Conservation (phyloP, 1,284 basidiomycete genomes). For the Cryptococcus amylolentus region DNA sequence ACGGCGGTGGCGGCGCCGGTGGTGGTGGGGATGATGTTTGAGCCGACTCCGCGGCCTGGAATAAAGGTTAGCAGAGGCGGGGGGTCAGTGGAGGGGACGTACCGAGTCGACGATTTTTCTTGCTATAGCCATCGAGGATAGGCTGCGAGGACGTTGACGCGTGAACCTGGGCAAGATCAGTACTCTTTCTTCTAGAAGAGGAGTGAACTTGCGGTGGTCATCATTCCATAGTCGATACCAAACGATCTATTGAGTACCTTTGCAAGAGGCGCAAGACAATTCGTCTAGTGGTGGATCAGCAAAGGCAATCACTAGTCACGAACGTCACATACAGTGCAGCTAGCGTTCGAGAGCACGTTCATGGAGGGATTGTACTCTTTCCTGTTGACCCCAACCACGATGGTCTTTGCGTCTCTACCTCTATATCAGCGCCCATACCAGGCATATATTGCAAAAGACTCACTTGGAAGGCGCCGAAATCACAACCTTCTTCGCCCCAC, state of each 20-base stretch:
- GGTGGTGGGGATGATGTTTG: slow-evolving; percentile 49
- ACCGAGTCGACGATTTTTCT: slow-evolving; percentile 48
- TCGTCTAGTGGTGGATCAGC: slow-evolving; percentile 34
- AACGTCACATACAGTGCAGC: slow-evolving; percentile 42
- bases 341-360: slow-evolving; percentile 38
- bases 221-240: slow-evolving; percentile 50
- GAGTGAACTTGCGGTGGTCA: slow-evolving; percentile 39
- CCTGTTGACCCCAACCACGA: slow-evolving; percentile 50
- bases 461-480: slow-evolving; percentile 50
- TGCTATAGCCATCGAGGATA: slow-evolving; percentile 49
- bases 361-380: slow-evolving; percentile 24
- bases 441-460: slow-evolving; percentile 6
- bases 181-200: not conserved
- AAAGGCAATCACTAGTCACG: not conserved
- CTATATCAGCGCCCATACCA: not conserved
- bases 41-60: not conserved
- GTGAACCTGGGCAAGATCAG: slow-evolving; percentile 28
- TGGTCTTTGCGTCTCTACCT: slow-evolving; percentile 8
- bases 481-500: slow-evolving; percentile 49
- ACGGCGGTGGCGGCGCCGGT: slow-evolving; percentile 51
- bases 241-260: slow-evolving; percentile 45
- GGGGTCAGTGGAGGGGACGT: slow-evolving; percentile 3
- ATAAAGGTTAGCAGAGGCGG: not conserved
- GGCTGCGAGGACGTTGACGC: slow-evolving; percentile 50
- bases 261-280: slow-evolving; percentile 51